Base-by-base conservation (phyloP, 495 filamentous ascomycete genomes). In the Aspergillus asperescens region DNA sequence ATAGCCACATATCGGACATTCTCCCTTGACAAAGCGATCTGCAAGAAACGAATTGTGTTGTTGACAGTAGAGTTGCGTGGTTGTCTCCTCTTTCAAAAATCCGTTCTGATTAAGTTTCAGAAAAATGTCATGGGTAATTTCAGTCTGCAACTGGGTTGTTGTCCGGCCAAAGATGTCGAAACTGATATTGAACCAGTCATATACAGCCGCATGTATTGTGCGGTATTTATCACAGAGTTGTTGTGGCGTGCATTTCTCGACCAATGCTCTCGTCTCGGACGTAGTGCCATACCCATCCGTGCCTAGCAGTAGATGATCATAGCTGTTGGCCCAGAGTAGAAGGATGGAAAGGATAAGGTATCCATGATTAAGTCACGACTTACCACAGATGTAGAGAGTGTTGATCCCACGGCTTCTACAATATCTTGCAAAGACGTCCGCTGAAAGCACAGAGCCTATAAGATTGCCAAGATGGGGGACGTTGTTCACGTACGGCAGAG, bases 11-110 rank as follows among this genome's bases (percentile, higher is more conserved):
- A 80, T 80, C 28, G 83, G 83, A 69, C 90, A 96, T 54, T 82
- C 84, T 12, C 90, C 90, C 71, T 95, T 89, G 15, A 96, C 89
- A 62, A 86, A 96, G 37, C 91, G 87, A 67, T 96, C 91, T 16
- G 91, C 89, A 37, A 96, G 65, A 75, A 95, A 96, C n/a, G 82
- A 82, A 15, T 81, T 71, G 66, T 96, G 90, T 27, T 81, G 75
- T 52, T 88, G 82, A 32, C 91, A 96, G 72, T 88, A 96, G 16
- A 88, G 87, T 63, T 96, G 91, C 34, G 71, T 76, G 18, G 81
- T 77, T 9, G 82, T 83, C 37, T 82, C 75, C 76, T 95, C 86
- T 56, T 85, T 82, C 31, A 96, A 71, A 62, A 80, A 92, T 7
- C 84, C 87, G 57, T 93, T 89, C 18, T 81, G 70, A 55, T 86